A percentile compares a stretch with the other conserved stretches of the same genome.
phyloP scores from a whole-genome alignment of 768 basidiomycete genomes.

The Agaricus subrufescens region DNA sequence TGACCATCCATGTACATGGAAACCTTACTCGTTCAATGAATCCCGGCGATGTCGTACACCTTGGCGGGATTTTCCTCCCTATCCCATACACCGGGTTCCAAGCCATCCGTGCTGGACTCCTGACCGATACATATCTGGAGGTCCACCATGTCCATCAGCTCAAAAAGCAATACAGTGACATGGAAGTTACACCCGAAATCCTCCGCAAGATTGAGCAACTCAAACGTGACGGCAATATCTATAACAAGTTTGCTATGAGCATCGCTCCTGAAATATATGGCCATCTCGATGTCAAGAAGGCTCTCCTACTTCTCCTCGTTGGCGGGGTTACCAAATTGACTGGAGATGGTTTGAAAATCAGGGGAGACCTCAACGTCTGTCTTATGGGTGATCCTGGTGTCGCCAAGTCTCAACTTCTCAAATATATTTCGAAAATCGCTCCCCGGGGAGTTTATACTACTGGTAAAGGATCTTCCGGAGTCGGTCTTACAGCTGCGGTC shows the following conservation, averaged over 20 bases:
- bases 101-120: slow-evolving; percentile 91
- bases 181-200: slow-evolving; percentile 89
- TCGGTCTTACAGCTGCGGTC: slow-evolving; percentile 97
- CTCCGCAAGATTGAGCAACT: slow-evolving; percentile 63
- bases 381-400: slow-evolving; percentile 99
- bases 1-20: slow-evolving; percentile 95
- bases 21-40: slow-evolving; percentile 86
- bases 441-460: slow-evolving; percentile 98
- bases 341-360: slow-evolving; percentile 97
- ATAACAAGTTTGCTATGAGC: slow-evolving; percentile 83
- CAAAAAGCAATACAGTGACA: slow-evolving; percentile 95
- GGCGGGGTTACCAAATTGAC: slow-evolving; percentile 95
- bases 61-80: slow-evolving; percentile 96
- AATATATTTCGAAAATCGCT: slow-evolving; percentile 98
- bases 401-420: slow-evolving; percentile 93
- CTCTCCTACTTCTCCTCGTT: slow-evolving; percentile 84
- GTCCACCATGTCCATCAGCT: slow-evolving; percentile 86
- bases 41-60: slow-evolving; percentile 92
- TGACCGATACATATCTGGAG: slow-evolving; percentile 97
- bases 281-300: slow-evolving; percentile 96
- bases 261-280: slow-evolving; percentile 99
- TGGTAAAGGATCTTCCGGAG: slow-evolving; percentile 96
- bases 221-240: slow-evolving; percentile 71
- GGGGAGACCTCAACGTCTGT: slow-evolving; percentile 96
- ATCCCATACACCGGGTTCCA: slow-evolving; percentile 98